These are phyloP conservation scores for Botrytis fragariae DNA, from an alignment of 2,329 filamentous ascomycete species.

Conservation along the genomic window DNA sequence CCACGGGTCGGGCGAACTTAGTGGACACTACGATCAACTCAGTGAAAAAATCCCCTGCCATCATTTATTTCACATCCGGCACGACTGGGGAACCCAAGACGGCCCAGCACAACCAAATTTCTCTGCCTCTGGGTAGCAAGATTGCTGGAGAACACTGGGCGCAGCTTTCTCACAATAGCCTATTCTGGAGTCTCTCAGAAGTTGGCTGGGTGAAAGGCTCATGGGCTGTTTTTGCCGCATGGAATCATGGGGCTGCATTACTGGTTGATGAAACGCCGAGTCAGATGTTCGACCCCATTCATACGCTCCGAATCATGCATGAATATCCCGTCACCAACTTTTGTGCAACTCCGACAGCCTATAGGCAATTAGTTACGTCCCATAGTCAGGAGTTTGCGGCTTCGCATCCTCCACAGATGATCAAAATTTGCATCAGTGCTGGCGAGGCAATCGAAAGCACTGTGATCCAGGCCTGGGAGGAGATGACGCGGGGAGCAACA, in stretches of 20 bases:
- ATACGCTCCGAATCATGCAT: neutral
- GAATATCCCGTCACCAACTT: neutral
- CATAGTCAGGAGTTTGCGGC: neutral
- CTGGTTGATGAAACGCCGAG: neutral
- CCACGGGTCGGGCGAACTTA: neutral
- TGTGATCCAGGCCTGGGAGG: neutral
- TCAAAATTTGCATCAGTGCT: neutral
- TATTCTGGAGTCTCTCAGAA: neutral
- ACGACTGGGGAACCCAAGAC: constrained; percentile 33
- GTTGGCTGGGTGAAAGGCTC: neutral
- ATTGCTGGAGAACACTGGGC: neutral
- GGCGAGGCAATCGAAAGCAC: neutral
- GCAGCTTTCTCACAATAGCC: neutral
- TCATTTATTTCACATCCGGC: constrained; percentile 36
- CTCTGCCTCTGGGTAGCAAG: neutral
- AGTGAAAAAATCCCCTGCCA: constrained; percentile 1
- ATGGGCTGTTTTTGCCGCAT: neutral
- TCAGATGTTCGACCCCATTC: neutral
- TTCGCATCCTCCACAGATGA: neutral
- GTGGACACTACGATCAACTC: neutral
- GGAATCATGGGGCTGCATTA: neutral
- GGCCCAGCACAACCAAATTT: neutral
- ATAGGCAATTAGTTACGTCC: neutral
- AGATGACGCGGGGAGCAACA: neutral
- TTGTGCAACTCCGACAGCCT: neutral